Conservation (phyloP, 202 grass and related monocot species). For the Digitaria exilis region DNA sequence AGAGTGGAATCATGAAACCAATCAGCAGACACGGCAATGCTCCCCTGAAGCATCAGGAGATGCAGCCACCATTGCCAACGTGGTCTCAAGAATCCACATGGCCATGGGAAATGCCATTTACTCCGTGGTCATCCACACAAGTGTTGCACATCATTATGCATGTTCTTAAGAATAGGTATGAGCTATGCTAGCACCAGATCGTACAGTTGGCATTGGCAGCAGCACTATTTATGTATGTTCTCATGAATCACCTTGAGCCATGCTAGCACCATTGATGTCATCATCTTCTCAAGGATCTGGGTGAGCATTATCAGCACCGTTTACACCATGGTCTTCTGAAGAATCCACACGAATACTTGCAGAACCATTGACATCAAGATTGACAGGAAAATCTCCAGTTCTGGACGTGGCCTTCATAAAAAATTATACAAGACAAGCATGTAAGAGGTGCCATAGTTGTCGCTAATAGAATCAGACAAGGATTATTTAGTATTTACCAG, state of each 20-base stretch:
- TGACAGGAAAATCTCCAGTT: neutral
- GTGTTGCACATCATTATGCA: no score
- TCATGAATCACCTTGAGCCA: neutral
- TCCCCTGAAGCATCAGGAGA: neutral
- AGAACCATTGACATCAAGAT: neutral
- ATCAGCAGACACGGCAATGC: neutral
- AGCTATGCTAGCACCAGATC: neutral
- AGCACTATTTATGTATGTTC: neutral
- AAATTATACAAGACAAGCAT: neutral
- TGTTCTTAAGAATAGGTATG: no score
- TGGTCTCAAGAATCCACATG: neutral
- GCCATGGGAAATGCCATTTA: no score
- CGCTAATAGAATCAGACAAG: neutral
- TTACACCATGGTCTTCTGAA: neutral
- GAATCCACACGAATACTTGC: neutral
- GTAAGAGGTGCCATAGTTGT: neutral
- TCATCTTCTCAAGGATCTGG: neutral
- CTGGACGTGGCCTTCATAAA: neutral
- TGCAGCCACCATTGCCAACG: neutral
- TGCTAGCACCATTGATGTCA: neutral
- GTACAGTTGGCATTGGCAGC: neutral
- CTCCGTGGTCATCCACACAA: no score
- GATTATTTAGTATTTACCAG: neutral
- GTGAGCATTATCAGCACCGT: neutral
- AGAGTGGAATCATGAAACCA: neutral